phyloP scores from a whole-genome alignment of 2,329 filamentous ascomycete genomes.

The Aspergillus fijiensis region DNA sequence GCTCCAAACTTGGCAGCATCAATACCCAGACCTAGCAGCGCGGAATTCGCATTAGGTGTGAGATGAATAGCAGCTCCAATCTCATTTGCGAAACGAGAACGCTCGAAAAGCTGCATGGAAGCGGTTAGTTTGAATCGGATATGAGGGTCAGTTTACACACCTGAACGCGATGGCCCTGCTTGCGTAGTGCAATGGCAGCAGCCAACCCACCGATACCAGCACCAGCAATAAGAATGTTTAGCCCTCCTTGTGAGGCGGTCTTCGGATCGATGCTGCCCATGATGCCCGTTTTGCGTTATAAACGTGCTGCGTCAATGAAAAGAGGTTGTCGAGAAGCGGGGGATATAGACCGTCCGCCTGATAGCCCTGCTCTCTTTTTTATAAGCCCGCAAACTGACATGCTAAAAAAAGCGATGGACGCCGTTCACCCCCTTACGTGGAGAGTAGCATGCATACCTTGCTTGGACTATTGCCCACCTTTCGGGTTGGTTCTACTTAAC shows the following conservation, averaged over 20 bases:
- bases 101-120: slow-evolving; percentile 52
- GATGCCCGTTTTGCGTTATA: neutral
- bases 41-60: slow-evolving; percentile 60
- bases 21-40: slow-evolving; percentile 51
- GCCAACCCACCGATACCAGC: slow-evolving; percentile 37
- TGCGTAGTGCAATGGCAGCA: slow-evolving; percentile 50
- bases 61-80: slow-evolving; percentile 63
- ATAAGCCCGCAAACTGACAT: neutral
- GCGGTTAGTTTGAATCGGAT: neutral
- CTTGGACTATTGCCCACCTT: neutral
- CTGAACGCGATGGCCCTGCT: slow-evolving; percentile 52
- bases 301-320: neutral
- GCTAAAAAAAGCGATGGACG: neutral
- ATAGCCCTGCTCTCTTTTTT: neutral
- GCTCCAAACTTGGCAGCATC: slow-evolving; percentile 43
- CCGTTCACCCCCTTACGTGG: neutral
- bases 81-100: slow-evolving; percentile 57
- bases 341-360: neutral
- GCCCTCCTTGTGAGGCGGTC: slow-evolving; percentile 11
- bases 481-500: neutral
- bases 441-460: neutral
- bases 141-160: slow-evolving; percentile 8
- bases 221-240: slow-evolving; percentile 35
- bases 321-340: neutral
- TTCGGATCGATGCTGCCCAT: slow-evolving; percentile 21